Conservation (phyloP, 2,329 filamentous ascomycete species). For the Pseudogymnoascus sp. region DNA sequence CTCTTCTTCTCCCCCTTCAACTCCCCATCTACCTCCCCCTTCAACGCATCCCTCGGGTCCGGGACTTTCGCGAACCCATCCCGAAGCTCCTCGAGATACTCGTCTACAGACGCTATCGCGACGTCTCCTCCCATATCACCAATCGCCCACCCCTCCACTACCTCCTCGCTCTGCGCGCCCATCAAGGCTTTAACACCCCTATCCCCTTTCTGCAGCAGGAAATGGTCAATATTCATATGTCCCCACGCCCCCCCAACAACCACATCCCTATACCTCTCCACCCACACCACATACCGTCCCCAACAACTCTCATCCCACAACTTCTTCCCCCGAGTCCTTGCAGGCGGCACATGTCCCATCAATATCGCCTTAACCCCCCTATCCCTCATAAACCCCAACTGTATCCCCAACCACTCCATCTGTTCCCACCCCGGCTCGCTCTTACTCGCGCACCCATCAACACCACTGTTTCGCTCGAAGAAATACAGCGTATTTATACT, state of each 20-base stretch:
- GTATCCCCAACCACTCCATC: constrained; percentile 89
- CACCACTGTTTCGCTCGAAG: constrained; percentile 84
- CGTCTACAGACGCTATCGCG: constrained; percentile 55
- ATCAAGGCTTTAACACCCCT: constrained; percentile 53
- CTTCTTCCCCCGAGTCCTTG: constrained; percentile 72
- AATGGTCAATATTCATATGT: constrained; percentile 99
- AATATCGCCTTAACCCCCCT: constrained; percentile 90
- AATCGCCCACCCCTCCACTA: constrained; percentile 24
- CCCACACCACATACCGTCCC: constrained; percentile 93
- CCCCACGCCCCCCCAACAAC: constrained; percentile 73
- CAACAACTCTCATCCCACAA: constrained; percentile 96
- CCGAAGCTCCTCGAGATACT: constrained; percentile 73
- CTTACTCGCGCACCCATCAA: constrained; percentile 74
- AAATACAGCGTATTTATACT: constrained; percentile 97
- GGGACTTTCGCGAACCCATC: constrained; percentile 71
- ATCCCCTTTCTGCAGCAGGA: constrained; percentile 79
- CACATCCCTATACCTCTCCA: constrained; percentile 84
- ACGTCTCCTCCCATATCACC: constrained; percentile 45
- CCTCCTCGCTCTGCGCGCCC: constrained; percentile 28
- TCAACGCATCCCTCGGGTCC: constrained; percentile 26
- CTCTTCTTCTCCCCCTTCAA: constrained; percentile 40
- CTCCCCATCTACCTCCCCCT: constrained; percentile 29
- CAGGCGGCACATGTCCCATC: constrained; percentile 89
- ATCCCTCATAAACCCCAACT: constrained; percentile 72
- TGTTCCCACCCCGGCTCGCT: constrained; percentile 87